Evolutionary conservation across 495 filamentous ascomycete genomes (phyloP).

Genomic region (Neurospora sp.): DNA sequence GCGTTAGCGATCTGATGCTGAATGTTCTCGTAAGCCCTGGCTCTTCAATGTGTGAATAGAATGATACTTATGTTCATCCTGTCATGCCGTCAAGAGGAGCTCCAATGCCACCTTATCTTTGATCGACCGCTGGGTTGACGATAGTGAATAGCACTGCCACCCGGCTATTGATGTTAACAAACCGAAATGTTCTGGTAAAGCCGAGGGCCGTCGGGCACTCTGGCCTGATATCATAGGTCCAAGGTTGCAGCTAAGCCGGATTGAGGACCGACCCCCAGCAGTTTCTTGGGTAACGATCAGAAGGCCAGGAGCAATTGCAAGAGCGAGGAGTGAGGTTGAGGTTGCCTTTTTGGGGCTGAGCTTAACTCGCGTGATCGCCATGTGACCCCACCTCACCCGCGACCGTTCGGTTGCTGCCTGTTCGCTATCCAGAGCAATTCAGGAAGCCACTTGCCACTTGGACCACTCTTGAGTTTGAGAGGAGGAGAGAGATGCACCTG

Average conservation of each 20-base stretch:
- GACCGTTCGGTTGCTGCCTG: background rate
- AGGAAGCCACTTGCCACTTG: background rate
- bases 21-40: background rate
- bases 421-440: background rate
- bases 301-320: background rate
- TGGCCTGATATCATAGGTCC: background rate
- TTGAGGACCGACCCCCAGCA: background rate
- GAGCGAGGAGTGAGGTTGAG: background rate
- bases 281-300: background rate
- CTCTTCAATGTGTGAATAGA: background rate
- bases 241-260: background rate
- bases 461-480: background rate
- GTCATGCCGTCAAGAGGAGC: background rate
- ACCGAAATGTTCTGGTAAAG: background rate
- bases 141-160: background rate
- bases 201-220: background rate
- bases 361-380: background rate
- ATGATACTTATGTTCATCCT: background rate
- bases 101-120: background rate
- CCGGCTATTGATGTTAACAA: background rate
- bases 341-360: background rate
- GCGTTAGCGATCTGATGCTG: background rate
- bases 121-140: background rate
- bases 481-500: background rate
- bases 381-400: background rate